Base-by-base conservation (phyloP, 2,329 filamentous ascomycete genomes). In the Cladophialophora carrionii region DNA sequence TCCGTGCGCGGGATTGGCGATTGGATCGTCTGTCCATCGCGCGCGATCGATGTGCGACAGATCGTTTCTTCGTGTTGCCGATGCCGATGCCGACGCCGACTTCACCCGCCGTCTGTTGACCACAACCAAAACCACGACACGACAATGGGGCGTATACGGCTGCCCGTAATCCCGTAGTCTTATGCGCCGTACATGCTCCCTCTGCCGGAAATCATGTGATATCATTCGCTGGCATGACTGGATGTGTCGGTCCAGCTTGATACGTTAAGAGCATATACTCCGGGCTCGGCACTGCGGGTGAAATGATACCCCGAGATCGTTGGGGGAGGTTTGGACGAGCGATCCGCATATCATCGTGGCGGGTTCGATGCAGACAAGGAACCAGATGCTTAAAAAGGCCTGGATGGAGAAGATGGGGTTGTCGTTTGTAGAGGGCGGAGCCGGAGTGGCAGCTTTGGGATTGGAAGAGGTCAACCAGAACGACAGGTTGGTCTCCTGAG, bases 221-320 rank as follows among this genome's bases (percentile, higher is more conserved):
- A 37, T 65, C 65, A 20, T 53, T 51, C n/a, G n/a, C 58, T n/a
- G 57, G 57, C 29, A 60, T n/a, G 37, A 52, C 62, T 54, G 37
- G 65, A 67, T n/a, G 65, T 67, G 53, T 67, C 62, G 12, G 24
- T 51, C 65, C 65, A 67, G 65, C 65, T 57, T 67, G 52, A 52
- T 67, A 65, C 6, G 64, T 67, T 8, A 67, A 54, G 17, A 67
- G 29, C 31, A 67, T 22, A n/a, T 57, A 57, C 20, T 64, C 59
- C n/a, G 53, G 43, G 4, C 20, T 54, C 4, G 26, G 20, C 4
- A 4, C 29, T 54, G 52, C 8, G 24, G 29, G 17, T 20, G 51
- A 54, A 29, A 12, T 29, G 22, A 14, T 17, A 9, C 12, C 12
- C 24, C 17, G 29, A 20, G 48, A 46, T 3, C 5, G 24, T 49